A percentile compares a stretch with the other conserved stretches of the same genome.
Conservation (phyloP, 2,329 filamentous ascomycete genomes). For the Coleophoma cylindrospora region DNA sequence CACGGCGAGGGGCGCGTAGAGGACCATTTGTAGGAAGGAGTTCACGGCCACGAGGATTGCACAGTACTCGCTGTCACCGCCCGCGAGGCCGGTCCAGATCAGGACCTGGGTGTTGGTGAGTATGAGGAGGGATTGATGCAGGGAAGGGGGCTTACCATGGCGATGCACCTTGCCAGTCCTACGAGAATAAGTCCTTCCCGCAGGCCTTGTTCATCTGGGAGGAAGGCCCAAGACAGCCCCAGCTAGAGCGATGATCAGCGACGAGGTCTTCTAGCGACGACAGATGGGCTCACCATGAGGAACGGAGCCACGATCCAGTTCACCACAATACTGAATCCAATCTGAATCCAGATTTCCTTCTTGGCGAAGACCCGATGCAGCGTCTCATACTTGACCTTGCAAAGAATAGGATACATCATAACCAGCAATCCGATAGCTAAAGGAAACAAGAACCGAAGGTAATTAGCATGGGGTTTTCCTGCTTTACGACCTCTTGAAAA, state of each 20-base stretch:
- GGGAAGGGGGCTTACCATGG: slow-evolving; percentile 55
- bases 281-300: slow-evolving; percentile 52
- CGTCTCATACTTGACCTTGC: slow-evolving; percentile 76
- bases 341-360: slow-evolving; percentile 67
- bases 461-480: not conserved
- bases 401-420: slow-evolving; percentile 94
- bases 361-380: slow-evolving; percentile 62
- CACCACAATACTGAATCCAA: slow-evolving; percentile 68
- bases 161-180: slow-evolving; percentile 79
- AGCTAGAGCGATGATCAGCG: slow-evolving; percentile 32
- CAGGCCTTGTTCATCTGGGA: slow-evolving; percentile 52
- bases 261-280: not conserved
- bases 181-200: slow-evolving; percentile 73
- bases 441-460: not conserved
- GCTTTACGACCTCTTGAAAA: not conserved
- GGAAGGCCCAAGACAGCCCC: slow-evolving; percentile 60
- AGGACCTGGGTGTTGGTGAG: slow-evolving; percentile 28
- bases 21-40: slow-evolving; percentile 68
- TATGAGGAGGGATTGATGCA: not conserved
- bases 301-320: slow-evolving; percentile 84
- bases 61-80: slow-evolving; percentile 77
- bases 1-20: slow-evolving; percentile 62
- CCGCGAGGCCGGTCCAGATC: slow-evolving; percentile 75
- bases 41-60: slow-evolving; percentile 75
- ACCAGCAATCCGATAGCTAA: slow-evolving; percentile 73